Evolutionary conservation across 2,329 filamentous ascomycete genomes (phyloP).

Genomic region (Parafenestella ontariensis): DNA sequence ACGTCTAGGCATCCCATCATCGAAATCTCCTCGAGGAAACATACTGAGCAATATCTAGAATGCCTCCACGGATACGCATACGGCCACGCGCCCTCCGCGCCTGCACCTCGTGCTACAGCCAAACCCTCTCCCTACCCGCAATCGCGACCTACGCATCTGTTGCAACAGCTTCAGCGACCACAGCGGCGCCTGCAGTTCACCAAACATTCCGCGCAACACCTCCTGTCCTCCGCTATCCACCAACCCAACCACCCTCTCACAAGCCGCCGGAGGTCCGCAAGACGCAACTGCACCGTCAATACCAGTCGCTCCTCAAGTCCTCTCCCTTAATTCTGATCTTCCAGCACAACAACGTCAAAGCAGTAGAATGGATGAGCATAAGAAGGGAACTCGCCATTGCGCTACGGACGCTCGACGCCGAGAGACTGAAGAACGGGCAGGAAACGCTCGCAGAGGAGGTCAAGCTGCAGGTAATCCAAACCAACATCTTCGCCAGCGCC

Average conservation of each 20-base stretch:
- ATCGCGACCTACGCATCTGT: constrained; percentile 59
- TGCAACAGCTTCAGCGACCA: constrained; percentile 57
- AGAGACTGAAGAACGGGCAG: constrained; percentile 65
- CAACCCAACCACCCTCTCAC: constrained; percentile 85
- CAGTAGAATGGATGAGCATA: constrained; percentile 76
- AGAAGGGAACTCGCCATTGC: constrained; percentile 71
- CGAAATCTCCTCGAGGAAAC: not conserved
- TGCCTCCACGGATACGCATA: constrained; percentile 50
- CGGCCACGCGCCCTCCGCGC: constrained; percentile 40
- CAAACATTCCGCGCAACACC: constrained; percentile 55
- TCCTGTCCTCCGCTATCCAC: constrained; percentile 60
- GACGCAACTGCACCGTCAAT: constrained; percentile 84
- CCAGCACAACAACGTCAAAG: constrained; percentile 78
- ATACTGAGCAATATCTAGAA: constrained; percentile 23
- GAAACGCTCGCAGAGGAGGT: constrained; percentile 64
- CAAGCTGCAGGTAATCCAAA: constrained; percentile 84
- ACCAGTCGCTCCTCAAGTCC: constrained; percentile 86
- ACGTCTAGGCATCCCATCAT: constrained; percentile 11
- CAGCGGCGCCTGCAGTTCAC: constrained; percentile 60
- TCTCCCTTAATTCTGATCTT: constrained; percentile 87
- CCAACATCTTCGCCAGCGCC: constrained; percentile 85
- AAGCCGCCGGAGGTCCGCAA: constrained; percentile 87
- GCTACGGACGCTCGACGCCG: constrained; percentile 71
- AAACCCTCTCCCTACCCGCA: constrained; percentile 37
- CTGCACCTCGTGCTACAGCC: constrained; percentile 29